Conservation (phyloP, 169 alveolate genomes). For the Plasmodium inui region DNA sequence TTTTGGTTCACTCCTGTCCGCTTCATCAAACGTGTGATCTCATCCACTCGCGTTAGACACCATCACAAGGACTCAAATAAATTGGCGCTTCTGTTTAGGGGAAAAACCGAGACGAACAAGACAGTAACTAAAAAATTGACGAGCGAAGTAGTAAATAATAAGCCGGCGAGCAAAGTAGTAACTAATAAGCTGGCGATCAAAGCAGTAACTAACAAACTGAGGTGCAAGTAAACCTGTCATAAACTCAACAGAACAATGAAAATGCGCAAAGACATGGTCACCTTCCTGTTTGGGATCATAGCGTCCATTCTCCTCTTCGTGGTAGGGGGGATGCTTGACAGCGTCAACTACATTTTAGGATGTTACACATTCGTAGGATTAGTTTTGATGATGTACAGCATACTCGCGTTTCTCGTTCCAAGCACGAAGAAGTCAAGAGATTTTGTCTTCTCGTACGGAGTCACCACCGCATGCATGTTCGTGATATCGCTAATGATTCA, state of each 20-base stretch:
- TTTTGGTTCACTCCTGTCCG: neutral
- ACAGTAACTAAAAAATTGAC: neutral
- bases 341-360: neutral
- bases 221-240: neutral
- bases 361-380: constrained; percentile 11
- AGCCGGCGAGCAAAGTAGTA: no score
- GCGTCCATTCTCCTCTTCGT: constrained; percentile 40
- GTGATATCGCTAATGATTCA: constrained; percentile 6
- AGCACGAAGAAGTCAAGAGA: constrained; percentile 38
- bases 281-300: constrained; percentile 38
- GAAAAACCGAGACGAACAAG: neutral
- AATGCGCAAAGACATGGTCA: neutral
- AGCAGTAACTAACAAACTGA: neutral
- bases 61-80: neutral
- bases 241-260: neutral
- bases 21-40: neutral
- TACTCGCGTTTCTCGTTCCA: constrained; percentile 33
- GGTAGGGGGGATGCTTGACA: constrained; percentile 12
- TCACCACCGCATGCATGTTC: constrained; percentile 33
- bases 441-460: constrained; percentile 51
- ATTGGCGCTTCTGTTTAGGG: neutral
- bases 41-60: neutral
- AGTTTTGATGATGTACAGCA: constrained; percentile 1
- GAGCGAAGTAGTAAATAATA: neutral
- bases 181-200: no score